Conservation (phyloP, 495 filamentous ascomycete genomes). For the Oidiodendron maius region DNA sequence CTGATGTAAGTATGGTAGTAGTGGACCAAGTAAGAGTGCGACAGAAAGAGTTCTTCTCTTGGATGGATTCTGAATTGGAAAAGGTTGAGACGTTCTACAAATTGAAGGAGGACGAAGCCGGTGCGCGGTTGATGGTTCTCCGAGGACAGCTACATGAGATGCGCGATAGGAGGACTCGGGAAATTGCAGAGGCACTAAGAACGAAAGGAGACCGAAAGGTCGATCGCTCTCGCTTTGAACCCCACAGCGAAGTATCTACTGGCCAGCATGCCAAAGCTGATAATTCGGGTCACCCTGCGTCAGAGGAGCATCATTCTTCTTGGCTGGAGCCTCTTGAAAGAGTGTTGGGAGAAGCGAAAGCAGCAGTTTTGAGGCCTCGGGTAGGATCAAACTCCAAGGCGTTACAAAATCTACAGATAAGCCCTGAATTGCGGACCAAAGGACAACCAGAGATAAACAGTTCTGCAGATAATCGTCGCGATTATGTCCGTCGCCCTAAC, state of each 20-base stretch:
- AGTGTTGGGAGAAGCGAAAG: constrained; percentile 14
- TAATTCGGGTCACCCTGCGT: constrained; percentile 6
- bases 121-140: constrained; percentile 59
- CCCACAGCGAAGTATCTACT: not conserved
- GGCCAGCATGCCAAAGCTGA: constrained; percentile 11
- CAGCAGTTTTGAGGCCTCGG: constrained; percentile 3
- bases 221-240: constrained; percentile 4
- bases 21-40: constrained; percentile 45
- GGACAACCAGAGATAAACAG: constrained; percentile 3
- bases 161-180: constrained; percentile 69
- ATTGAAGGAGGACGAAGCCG: constrained; percentile 74
- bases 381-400: constrained; percentile 20
- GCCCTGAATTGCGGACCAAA: constrained; percentile 12
- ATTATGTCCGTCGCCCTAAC: constrained; percentile 55
- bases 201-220: constrained; percentile 13
- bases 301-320: constrained; percentile 13
- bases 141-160: constrained; percentile 82
- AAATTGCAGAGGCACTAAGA: constrained; percentile 46
- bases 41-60: constrained; percentile 72
- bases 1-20: constrained; percentile 38
- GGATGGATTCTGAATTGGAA: constrained; percentile 69
- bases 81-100: constrained; percentile 87
- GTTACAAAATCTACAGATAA: constrained; percentile 13
- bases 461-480: constrained; percentile 41
- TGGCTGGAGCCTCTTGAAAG: constrained; percentile 20